phyloP scores from a whole-genome alignment of 345 rosid species.

The Ceriops decandra region DNA sequence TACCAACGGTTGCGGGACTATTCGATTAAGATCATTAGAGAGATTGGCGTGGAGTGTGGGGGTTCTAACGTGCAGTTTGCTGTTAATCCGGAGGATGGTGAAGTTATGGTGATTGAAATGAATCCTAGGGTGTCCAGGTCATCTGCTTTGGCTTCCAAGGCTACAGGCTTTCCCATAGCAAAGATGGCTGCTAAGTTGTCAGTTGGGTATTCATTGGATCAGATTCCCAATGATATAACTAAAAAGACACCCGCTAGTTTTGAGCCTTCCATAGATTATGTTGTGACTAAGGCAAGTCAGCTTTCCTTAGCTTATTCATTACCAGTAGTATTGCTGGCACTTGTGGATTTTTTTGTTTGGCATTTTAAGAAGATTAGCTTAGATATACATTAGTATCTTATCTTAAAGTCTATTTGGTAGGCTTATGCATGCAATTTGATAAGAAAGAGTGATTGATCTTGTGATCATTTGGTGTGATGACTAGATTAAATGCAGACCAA shows the following conservation, averaged over 20 bases:
- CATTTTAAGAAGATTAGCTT: too few relatives aligned
- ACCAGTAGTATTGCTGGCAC: too few relatives aligned
- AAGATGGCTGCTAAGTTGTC: conserved; percentile 99
- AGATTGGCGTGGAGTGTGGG: conserved; percentile 99
- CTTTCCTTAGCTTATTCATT: conserved; percentile 1
- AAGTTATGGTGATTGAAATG: conserved; percentile 99
- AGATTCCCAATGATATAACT: conserved; percentile 96
- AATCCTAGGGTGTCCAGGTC: conserved; percentile 97
- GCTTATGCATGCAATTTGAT: too few relatives aligned
- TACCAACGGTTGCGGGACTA: conserved; percentile 92
- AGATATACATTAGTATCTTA: too few relatives aligned
- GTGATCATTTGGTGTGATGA: too few relatives aligned
- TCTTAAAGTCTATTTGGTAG: too few relatives aligned
- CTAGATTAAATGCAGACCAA: too few relatives aligned
- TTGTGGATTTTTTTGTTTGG: too few relatives aligned
- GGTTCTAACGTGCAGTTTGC: conserved; percentile 99
- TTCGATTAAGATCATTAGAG: conserved; percentile 79
- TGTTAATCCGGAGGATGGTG: conserved; percentile 88
- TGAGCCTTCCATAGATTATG: conserved; percentile 97
- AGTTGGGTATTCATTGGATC: conserved; percentile 85
- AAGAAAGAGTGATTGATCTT: too few relatives aligned
- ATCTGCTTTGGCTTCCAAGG: conserved; percentile 96
- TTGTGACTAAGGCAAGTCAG: conserved; percentile 74
- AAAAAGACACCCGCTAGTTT: conserved; percentile 99
- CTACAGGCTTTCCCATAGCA: conserved; percentile 97